Conservation (phyloP, 2,329 filamentous ascomycete species). For the Talaromyces sp. region DNA sequence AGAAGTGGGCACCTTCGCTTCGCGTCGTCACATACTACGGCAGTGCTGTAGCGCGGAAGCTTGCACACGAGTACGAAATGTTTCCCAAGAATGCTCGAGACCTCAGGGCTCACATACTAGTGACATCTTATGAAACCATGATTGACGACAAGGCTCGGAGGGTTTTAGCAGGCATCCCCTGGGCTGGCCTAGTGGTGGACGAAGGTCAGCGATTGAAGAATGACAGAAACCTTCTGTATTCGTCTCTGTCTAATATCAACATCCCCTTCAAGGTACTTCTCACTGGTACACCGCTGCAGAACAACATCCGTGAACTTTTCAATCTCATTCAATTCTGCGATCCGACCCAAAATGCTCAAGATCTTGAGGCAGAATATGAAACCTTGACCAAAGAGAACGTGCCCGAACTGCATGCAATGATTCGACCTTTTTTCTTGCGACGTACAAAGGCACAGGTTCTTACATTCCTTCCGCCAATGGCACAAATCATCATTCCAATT, state of each 20-base stretch:
- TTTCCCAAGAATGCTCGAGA: conserved; percentile 63
- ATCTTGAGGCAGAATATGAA: conserved; percentile 70
- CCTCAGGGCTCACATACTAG: conserved; percentile 83
- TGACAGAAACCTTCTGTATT: conserved; percentile 79
- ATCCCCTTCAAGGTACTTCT: conserved; percentile 82
- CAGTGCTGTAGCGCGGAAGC: conserved; percentile 66
- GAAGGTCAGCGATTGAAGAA: conserved; percentile 96
- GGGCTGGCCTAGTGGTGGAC: conserved; percentile 87
- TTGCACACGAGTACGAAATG: conserved; percentile 79
- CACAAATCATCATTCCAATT: conserved; percentile 92
- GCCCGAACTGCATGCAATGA: conserved; percentile 73
- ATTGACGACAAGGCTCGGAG: conserved; percentile 65
- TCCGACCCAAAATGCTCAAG: conserved; percentile 63
- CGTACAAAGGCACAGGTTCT: conserved; percentile 89
- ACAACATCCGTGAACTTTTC: conserved; percentile 91
- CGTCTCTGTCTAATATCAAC: conserved; percentile 66
- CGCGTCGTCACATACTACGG: conserved; percentile 94
- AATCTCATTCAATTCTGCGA: conserved; percentile 96
- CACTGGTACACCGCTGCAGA: conserved; percentile 75
- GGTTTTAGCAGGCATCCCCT: conserved; percentile 69
- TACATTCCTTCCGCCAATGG: conserved; percentile 87
- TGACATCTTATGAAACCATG: conserved; percentile 92
- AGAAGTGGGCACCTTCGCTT: conserved; percentile 82
- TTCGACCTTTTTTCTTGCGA: conserved; percentile 67
- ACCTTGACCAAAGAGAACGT: conserved; percentile 82